Conservation (phyloP, 1,139 yeast genomes). For the Meyerozyma elateridarum region DNA sequence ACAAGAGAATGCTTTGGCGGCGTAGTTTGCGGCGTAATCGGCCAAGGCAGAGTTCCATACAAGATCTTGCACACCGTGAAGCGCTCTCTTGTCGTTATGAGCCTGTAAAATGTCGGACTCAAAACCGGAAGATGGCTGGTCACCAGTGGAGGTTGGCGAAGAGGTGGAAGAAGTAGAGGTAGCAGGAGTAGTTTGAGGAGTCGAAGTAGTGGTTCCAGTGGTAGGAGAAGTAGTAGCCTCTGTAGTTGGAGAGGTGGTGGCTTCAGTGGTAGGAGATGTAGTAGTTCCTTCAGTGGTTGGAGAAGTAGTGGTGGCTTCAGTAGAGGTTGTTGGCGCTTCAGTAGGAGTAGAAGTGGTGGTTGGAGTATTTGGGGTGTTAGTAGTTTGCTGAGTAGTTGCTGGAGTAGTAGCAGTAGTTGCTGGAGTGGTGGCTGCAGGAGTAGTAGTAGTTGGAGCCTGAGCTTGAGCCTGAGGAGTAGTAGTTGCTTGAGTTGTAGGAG, state of each 20-base stretch:
- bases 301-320: conserved; percentile 6
- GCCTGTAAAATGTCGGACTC: conserved; percentile 36
- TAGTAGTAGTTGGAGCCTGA: conserved; percentile 1
- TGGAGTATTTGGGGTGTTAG: conserved; percentile 6
- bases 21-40: conserved; percentile 43
- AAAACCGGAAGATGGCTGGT: conserved; percentile 17
- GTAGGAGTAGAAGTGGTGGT: conserved; percentile 9
- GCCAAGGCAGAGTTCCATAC: conserved; percentile 47
- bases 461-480: background rate
- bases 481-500: conserved; percentile 5
- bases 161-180: conserved; percentile 16
- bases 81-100: conserved; percentile 51
- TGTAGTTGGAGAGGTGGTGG: conserved; percentile 7
- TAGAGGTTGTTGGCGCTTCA: conserved; percentile 6
- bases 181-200: conserved; percentile 13
- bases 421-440: background rate
- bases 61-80: conserved; percentile 45
- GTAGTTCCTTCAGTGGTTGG: conserved; percentile 6
- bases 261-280: background rate
- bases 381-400: conserved; percentile 3
- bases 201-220: conserved; percentile 14
- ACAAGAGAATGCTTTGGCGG: conserved; percentile 42
- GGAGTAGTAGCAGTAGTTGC: conserved; percentile 4
- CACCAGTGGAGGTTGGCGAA: conserved; percentile 15
- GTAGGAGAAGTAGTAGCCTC: conserved; percentile 10